Evolutionary conservation across 1,139 yeast genomes (phyloP), one percentile per base, ranked within the genome.

Genomic region (Pichia sp.): DNA sequence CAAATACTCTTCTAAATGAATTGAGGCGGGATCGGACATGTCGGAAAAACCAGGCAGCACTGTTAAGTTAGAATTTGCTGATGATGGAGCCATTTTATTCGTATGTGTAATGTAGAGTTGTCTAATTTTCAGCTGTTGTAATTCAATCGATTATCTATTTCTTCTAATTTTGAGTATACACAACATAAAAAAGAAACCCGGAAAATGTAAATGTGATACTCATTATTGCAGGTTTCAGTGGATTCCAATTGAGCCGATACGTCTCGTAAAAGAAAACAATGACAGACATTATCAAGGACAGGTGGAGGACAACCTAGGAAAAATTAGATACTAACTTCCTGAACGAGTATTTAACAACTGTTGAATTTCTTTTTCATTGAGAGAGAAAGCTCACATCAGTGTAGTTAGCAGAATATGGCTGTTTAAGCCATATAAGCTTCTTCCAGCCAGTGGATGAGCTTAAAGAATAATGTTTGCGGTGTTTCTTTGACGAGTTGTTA

Each of bases 391-490:
- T 78, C 10, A 70, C 67, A 61, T 90, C 95, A 2, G 96, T 93
- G 67, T 88, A 88, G 65, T 90, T 93, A 64, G 93, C 99, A 0
- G 96, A 96, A 60, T 83, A 91, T 14, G 87, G 87, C 61, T 91
- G 97, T 51, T 77, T 76, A 38, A 86, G 76, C 83, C 96, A 93
- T n/a, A 93, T 74, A 39, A 90, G 76, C 60, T 94, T 87, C 58
- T 85, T 76, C 98, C 98, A 91, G 15, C 45, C 44, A 5, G 44
- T 44, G 11, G 22, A 20, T 12, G 40, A 27, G 5, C 22, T 28
- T 22, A 34, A 28, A n/a, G 44, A 34, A 31, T 42, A 34, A 14
- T 35, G 39, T 11, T 22, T 12, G 12, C 40, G 11, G 32, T 35
- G 44, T 11, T 19, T 27, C 12, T 27, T 34, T 15, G 20, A 15